A percentile compares a stretch with the other conserved stretches of the same genome.
Evolutionary conservation across 2,329 filamentous ascomycete species (phyloP).

Genomic region (Calonectria ilicicola): DNA sequence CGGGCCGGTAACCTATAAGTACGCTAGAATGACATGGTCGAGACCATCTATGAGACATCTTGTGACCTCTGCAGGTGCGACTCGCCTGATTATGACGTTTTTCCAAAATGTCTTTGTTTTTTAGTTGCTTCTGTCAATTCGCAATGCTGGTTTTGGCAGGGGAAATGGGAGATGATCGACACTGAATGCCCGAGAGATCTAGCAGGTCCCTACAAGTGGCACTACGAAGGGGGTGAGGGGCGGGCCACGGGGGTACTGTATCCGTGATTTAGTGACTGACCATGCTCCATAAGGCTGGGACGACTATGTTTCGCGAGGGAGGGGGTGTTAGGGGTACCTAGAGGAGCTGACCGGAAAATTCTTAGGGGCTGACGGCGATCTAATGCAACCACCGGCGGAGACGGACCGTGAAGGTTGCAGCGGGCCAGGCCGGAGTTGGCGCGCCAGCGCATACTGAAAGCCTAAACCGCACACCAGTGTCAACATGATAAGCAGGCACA

Average conservation of each 20-base stretch:
- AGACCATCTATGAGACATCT: constrained; percentile 1
- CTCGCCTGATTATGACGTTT: constrained; percentile 13
- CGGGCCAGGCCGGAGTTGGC: constrained; percentile 19
- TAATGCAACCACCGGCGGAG: constrained; percentile 12
- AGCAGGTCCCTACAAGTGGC: neutral
- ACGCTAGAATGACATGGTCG: neutral
- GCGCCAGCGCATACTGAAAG: constrained; percentile 16
- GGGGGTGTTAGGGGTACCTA: neutral
- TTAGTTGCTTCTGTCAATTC: constrained; percentile 6
- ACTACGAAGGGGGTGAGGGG: neutral
- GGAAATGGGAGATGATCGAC: neutral
- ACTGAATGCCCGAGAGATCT: neutral
- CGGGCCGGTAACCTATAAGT: neutral
- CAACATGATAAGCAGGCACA: constrained; percentile 1
- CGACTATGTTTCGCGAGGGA: neutral
- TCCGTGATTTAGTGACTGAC: neutral
- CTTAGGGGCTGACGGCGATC: neutral
- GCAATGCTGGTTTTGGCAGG: neutral
- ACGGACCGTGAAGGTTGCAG: constrained; percentile 17
- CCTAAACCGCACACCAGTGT: neutral
- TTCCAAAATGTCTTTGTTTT: neutral
- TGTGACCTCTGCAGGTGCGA: neutral
- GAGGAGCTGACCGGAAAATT: constrained; percentile 3
- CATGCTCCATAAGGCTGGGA: neutral
- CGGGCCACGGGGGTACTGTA: neutral